A percentile compares a stretch with the other conserved stretches of the same genome.
Conservation (phyloP, 176 grass and related monocot genomes). For the Secale cereale region DNA sequence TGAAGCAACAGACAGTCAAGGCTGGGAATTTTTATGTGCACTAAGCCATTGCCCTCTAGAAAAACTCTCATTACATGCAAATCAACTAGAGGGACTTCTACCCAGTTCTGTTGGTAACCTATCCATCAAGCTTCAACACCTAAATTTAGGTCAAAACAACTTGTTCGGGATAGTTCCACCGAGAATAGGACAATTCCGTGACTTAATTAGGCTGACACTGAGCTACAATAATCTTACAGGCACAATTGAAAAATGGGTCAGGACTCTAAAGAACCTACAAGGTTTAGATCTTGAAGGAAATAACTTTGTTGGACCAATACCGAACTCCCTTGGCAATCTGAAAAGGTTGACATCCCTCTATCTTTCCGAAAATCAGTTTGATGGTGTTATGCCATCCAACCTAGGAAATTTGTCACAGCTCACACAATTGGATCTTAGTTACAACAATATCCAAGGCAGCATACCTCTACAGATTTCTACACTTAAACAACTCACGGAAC, state of each 20-base stretch:
- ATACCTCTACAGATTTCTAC: too few species aligned
- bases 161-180: neutral
- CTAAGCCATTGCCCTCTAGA: neutral
- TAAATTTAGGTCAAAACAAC: neutral
- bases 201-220: too few species aligned
- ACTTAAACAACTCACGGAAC: too few species aligned
- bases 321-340: slow-evolving; percentile 23
- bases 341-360: too few species aligned
- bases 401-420: too few species aligned
- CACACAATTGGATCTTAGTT: too few species aligned
- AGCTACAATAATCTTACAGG: too few species aligned
- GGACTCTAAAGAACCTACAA: neutral
- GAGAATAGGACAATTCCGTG: neutral
- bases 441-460: too few species aligned
- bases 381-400: too few species aligned
- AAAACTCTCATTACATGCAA: rapidly evolving
- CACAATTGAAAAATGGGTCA: too few species aligned
- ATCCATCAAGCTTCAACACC: neutral
- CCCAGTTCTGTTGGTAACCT: neutral
- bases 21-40: neutral
- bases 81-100: neutral
- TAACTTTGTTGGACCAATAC: neutral
- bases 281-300: neutral
- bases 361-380: too few species aligned
- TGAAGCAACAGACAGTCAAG: neutral